These are phyloP conservation scores for Gnomoniopsis sp. DNA, from an alignment of 2,329 filamentous ascomycete species.

Conservation along the genomic window DNA sequence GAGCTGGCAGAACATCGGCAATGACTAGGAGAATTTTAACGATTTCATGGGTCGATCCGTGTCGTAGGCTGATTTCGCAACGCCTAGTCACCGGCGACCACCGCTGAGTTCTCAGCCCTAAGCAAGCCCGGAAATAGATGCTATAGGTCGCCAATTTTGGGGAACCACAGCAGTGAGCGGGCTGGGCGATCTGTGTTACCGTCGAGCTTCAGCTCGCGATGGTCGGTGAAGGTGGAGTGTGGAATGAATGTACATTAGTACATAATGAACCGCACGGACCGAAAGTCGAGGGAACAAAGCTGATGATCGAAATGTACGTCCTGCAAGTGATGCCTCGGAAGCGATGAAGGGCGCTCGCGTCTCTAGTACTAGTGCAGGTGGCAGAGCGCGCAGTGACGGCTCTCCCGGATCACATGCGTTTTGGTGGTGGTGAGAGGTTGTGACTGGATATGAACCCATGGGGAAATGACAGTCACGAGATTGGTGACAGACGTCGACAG, in stretches of 20 bases:
- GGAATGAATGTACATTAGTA: too few relatives aligned
- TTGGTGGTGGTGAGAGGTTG: not conserved
- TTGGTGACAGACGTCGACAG: not conserved
- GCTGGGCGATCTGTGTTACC: too few relatives aligned
- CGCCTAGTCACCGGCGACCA: not conserved
- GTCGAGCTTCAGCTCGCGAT: too few relatives aligned
- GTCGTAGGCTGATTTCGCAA: not conserved
- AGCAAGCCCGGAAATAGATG: not conserved
- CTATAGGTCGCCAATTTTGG: not conserved
- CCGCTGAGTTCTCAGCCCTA: not conserved
- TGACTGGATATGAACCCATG: not conserved
- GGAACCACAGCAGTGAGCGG: not conserved
- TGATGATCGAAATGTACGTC: too few relatives aligned
- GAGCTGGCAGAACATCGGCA: not conserved
- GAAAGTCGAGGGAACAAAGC: too few relatives aligned
- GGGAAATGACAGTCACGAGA: conserved; percentile 1
- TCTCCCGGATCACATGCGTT: not conserved
- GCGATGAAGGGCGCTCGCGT: too few relatives aligned
- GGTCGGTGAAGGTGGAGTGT: too few relatives aligned
- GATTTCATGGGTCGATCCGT: too few relatives aligned
- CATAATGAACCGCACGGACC: too few relatives aligned
- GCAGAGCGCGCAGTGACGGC: not conserved
- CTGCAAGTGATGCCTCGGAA: too few relatives aligned
- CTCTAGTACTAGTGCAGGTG: too few relatives aligned
- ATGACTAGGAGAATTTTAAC: not conserved